Evolutionary conservation across 2,329 filamentous ascomycete species (phyloP).

Genomic region (Claviceps africana): DNA sequence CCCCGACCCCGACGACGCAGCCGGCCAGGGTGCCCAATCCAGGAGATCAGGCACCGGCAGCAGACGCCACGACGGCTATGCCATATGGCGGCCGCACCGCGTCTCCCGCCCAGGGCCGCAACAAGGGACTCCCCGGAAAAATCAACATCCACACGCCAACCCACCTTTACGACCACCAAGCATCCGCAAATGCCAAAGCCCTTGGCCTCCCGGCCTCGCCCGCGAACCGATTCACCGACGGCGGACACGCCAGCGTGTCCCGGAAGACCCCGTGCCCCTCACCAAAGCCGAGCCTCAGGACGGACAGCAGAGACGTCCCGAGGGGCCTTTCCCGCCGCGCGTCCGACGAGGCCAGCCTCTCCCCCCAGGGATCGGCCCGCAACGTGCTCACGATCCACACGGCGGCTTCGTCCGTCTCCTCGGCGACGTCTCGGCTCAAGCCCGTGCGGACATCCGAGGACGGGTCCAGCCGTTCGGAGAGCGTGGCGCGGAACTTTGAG

Average conservation of each 20-base stretch:
- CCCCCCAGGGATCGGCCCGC: slow-evolving; percentile 11
- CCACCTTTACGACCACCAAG: background rate
- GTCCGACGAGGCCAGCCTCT: slow-evolving; percentile 18
- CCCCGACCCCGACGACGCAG: background rate
- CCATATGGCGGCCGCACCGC: background rate
- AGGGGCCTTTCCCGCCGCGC: slow-evolving; percentile 18
- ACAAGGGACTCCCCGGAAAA: background rate
- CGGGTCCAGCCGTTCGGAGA: slow-evolving; percentile 34
- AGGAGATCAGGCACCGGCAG: background rate
- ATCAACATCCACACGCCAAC: background rate
- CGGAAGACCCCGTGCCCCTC: slow-evolving; percentile 16
- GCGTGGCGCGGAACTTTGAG: slow-evolving; percentile 58
- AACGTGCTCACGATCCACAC: slow-evolving; percentile 26
- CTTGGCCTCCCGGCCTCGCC: background rate
- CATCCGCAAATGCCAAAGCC: background rate
- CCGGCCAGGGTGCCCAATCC: background rate
- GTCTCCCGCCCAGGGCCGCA: background rate
- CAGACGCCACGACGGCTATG: background rate
- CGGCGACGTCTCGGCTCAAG: slow-evolving; percentile 36
- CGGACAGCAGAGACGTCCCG: slow-evolving; percentile 23
- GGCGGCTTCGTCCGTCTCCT: slow-evolving; percentile 38
- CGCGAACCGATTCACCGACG: slow-evolving; percentile 20
- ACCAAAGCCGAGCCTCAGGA: slow-evolving; percentile 13
- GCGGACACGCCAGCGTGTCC: slow-evolving; percentile 17
- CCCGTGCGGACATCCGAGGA: slow-evolving; percentile 45